Conservation (phyloP, 441 rosid species). For the Euphorbia celastroides region DNA sequence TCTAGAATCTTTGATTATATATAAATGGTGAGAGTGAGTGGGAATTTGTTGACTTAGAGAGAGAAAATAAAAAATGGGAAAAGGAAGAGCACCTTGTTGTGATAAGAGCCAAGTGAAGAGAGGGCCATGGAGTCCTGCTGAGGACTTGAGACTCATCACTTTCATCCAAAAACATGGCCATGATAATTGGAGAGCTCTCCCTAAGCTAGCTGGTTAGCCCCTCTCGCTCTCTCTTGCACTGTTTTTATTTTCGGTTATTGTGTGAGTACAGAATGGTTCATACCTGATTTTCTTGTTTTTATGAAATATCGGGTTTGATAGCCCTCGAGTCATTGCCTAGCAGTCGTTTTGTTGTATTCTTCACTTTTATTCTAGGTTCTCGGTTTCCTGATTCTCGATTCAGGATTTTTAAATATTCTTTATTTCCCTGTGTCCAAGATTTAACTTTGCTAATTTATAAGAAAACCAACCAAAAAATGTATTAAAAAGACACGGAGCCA, state of each 20-base stretch:
- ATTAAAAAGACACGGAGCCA: too few species aligned
- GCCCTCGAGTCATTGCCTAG: not conserved
- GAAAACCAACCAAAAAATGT: too few species aligned
- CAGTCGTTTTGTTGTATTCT: not conserved
- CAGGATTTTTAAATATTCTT: too few species aligned
- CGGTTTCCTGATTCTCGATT: too few species aligned
- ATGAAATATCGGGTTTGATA: too few species aligned
- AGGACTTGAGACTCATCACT: constrained; percentile 33
- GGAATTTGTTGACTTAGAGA: not conserved
- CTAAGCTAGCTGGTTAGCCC: constrained; percentile 36
- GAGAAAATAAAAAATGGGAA: constrained; percentile 29
- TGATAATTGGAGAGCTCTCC: constrained; percentile 39
- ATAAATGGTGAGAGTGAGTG: not conserved
- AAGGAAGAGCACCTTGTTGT: constrained; percentile 39
- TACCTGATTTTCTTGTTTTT: too few species aligned
- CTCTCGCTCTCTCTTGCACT: not conserved
- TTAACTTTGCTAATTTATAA: too few species aligned
- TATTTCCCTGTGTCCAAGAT: too few species aligned
- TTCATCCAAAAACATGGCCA: constrained; percentile 41
- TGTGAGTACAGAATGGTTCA: too few species aligned
- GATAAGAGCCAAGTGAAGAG: constrained; percentile 32
- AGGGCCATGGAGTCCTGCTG: constrained; percentile 50
- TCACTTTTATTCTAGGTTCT: not conserved
- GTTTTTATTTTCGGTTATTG: too few species aligned
- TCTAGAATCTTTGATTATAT: not conserved